Base-by-base conservation (phyloP, 148 eudicot genomes). In the Nepenthes mirabilis region DNA sequence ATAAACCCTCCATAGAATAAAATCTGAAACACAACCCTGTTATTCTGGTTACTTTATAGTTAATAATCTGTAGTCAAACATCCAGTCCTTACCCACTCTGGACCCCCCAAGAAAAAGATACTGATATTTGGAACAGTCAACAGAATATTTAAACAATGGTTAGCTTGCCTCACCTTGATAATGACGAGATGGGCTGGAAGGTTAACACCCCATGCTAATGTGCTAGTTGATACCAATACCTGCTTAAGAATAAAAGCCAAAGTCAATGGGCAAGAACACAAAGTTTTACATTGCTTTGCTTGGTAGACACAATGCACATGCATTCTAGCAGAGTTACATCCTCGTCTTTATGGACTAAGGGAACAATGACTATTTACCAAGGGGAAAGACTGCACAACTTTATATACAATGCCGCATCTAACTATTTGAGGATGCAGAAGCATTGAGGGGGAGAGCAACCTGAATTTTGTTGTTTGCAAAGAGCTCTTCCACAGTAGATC, bases 131-230 rank as follows among this genome's bases (percentile, higher is more conserved):
- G 23, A 23, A 23, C 23, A 23, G 23, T 23, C 23, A 23, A 23
- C 23, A 23, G 23, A 23, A 23, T 23, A 23, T 23, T 23, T 23
- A 23, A 23, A 45, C 48, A 45, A 11, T 45, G 14, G 14, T 51
- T 37, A 68, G 48, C 56, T 54, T 66, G 13, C 59, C 84, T 77
- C 61, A 90, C 97, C 97, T 91, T 91, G 73, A 93, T 86, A 59
- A 93, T 80, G 66, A 93, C 98, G 74, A 93, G 70, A 84, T 93
- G 98, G 52, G 98, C 98, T 34, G 98, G 98, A 86, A 93, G 98
- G 68, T 93, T 93, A 55, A 93, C 98, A 64, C 98, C 98, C 98
- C 98, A 93, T 61, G 98, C 98, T 78, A 93, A 80, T 56, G 98
- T 93, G 78, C 98, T 93, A 32, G 98, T 93, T 75, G 96, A 93